Evolutionary conservation across 495 filamentous ascomycete species (phyloP).

Genomic region (Astrocystis sublimbata): DNA sequence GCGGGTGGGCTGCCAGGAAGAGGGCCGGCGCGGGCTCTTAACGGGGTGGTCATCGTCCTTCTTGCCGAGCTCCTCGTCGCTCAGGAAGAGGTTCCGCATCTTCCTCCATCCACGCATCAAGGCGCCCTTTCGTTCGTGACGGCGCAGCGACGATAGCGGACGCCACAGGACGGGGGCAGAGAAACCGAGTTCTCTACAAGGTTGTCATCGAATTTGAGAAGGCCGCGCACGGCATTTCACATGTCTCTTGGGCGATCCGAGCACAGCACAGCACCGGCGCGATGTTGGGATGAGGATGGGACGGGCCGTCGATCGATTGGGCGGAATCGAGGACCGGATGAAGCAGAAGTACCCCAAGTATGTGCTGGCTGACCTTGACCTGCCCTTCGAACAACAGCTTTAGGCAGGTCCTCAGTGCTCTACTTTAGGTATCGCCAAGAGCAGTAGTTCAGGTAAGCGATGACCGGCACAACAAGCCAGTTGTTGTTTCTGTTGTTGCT

Average conservation of each 20-base stretch:
- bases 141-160: not conserved
- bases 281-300: not conserved
- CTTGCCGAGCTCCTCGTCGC: constrained; percentile 48
- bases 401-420: too few relatives aligned
- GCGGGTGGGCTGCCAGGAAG: constrained; percentile 40
- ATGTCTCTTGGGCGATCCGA: constrained; percentile 13
- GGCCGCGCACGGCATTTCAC: constrained; percentile 12
- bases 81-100: constrained; percentile 44
- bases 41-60: constrained; percentile 51
- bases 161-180: not conserved
- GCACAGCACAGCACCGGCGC: not conserved
- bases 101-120: constrained; percentile 33
- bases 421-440: too few relatives aligned
- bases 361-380: too few relatives aligned
- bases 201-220: not conserved
- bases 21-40: constrained; percentile 26
- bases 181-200: constrained; percentile 11
- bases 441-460: too few relatives aligned
- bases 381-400: too few relatives aligned
- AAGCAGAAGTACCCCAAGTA: too few relatives aligned
- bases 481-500: not conserved
- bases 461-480: not conserved
- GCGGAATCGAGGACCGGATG: not conserved
- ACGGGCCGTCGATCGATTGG: not conserved
- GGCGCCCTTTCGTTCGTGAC: constrained; percentile 21